Percentiles rank a stretch among this genome's conserved stretches.
These are phyloP conservation scores for Pseudocercospora eumusae DNA, from an alignment of 2,329 filamentous ascomycete genomes.

Conservation along the genomic window DNA sequence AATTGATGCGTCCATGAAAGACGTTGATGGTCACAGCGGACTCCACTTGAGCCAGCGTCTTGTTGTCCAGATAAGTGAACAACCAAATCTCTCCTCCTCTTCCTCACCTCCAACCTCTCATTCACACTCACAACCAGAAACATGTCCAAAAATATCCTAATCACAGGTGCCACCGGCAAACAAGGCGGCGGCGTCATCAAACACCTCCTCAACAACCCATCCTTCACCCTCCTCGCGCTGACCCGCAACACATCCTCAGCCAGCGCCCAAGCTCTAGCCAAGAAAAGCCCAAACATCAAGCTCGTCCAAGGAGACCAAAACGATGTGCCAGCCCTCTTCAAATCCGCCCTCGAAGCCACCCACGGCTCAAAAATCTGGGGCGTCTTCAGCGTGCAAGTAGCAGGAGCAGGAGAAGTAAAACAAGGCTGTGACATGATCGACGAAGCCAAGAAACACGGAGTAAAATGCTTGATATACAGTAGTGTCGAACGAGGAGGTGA, in stretches of 20 bases:
- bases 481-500: slow-evolving; percentile 64
- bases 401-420: slow-evolving; percentile 45
- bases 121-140: not conserved
- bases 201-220: slow-evolving; percentile 42
- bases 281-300: slow-evolving; percentile 50
- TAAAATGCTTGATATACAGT: slow-evolving; percentile 65
- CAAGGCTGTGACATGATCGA: slow-evolving; percentile 64
- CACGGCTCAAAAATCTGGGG: slow-evolving; percentile 44
- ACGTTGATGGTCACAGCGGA: not conserved
- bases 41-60: not conserved
- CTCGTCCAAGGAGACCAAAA: slow-evolving; percentile 61
- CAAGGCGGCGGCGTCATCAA: slow-evolving; percentile 49
- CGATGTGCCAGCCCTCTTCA: slow-evolving; percentile 54
- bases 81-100: not conserved
- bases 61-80: not conserved
- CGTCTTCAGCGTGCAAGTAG: slow-evolving; percentile 63
- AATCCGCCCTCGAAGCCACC: slow-evolving; percentile 27
- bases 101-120: not conserved
- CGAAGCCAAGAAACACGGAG: slow-evolving; percentile 55
- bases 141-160: slow-evolving; percentile 37
- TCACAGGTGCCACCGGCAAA: slow-evolving; percentile 51
- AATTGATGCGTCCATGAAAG: not conserved
- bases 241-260: slow-evolving; percentile 57
- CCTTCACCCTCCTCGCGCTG: slow-evolving; percentile 56
- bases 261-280: slow-evolving; percentile 52